Conservation (phyloP, 345 rosid species). For the Tarenaya hassleriana region DNA sequence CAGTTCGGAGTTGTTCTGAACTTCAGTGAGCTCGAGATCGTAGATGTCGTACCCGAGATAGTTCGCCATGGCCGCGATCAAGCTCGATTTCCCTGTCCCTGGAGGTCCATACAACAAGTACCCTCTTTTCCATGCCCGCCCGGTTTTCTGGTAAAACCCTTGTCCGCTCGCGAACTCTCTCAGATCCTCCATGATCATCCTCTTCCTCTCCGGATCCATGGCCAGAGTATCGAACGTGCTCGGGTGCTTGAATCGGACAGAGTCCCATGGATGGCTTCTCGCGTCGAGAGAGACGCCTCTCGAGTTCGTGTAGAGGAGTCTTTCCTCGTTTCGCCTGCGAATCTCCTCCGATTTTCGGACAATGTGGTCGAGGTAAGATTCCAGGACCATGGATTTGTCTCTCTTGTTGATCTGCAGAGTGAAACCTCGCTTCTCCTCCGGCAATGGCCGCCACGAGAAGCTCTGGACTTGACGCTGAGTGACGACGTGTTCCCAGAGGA, state of each 20-base stretch:
- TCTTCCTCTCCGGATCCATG: conserved; percentile 69
- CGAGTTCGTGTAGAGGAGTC: conserved; percentile 73
- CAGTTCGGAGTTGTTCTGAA: conserved; percentile 79
- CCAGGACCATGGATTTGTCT: conserved; percentile 52
- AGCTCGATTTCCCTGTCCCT: conserved; percentile 92
- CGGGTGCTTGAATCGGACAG: conserved; percentile 88
- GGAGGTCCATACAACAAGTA: conserved; percentile 89
- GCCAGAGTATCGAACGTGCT: conserved; percentile 90
- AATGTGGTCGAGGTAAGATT: conserved; percentile 69
- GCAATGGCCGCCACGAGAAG: conserved; percentile 84
- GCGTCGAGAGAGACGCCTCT: conserved; percentile 83
- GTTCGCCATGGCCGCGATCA: conserved; percentile 99
- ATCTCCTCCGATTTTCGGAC: conserved; percentile 70
- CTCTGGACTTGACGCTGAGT: conserved; percentile 66
- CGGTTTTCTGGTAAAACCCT: conserved; percentile 76
- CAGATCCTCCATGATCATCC: conserved; percentile 63
- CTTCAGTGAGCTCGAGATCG: conserved; percentile 89
- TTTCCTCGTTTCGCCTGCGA: conserved; percentile 56
- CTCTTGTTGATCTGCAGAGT: conserved; percentile 60
- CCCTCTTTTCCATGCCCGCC: conserved; percentile 93
- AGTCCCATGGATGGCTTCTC: conserved; percentile 93
- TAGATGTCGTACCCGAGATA: conserved; percentile 77
- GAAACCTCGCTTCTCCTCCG: conserved; percentile 91
- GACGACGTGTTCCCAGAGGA: conserved; percentile 87
- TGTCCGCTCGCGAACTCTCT: conserved; percentile 58